Evolutionary conservation across 2,329 filamentous ascomycete species (phyloP).

Genomic region (Microsporum canis): DNA sequence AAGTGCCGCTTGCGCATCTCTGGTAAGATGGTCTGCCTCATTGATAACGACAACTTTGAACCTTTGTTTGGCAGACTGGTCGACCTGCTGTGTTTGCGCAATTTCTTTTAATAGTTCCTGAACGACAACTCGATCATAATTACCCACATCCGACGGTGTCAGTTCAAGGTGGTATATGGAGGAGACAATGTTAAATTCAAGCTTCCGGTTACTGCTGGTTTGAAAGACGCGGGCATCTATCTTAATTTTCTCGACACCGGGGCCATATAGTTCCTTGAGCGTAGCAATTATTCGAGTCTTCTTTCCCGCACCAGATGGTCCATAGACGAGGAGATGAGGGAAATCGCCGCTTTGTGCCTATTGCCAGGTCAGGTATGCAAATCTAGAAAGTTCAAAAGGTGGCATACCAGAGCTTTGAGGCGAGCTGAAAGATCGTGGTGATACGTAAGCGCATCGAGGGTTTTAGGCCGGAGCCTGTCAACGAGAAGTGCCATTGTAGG

Average conservation of each 20-base stretch:
- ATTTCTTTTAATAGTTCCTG: constrained; percentile 96
- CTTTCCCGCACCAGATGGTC: constrained; percentile 90
- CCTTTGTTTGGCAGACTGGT: constrained; percentile 73
- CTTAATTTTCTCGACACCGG: constrained; percentile 99
- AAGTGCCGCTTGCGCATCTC: constrained; percentile 90
- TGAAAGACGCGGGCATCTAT: constrained; percentile 96
- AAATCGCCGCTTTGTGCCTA: constrained; percentile 96
- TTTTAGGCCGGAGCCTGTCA: constrained; percentile 48
- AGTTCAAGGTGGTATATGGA: constrained; percentile 98
- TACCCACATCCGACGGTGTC: constrained; percentile 91
- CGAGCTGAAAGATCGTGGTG: constrained; percentile 80
- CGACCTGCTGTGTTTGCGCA: constrained; percentile 98
- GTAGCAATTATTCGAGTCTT: constrained; percentile 96
- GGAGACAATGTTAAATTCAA: constrained; percentile 97
- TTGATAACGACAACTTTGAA: constrained; percentile 99
- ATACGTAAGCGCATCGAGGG: constrained; percentile 58
- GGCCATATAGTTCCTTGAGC: constrained; percentile 85
- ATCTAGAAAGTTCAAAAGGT: not conserved
- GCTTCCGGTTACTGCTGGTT: constrained; percentile 87
- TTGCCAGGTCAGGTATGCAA: constrained; percentile 11
- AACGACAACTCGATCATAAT: constrained; percentile 88
- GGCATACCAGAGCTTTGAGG: constrained; percentile 66
- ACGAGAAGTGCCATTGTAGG: constrained; percentile 50
- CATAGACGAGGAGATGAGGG: constrained; percentile 92
- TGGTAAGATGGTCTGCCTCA: constrained; percentile 85